Base-by-base conservation (phyloP, 371 early-diverging fungal species). In the Zychaea mexicana region DNA sequence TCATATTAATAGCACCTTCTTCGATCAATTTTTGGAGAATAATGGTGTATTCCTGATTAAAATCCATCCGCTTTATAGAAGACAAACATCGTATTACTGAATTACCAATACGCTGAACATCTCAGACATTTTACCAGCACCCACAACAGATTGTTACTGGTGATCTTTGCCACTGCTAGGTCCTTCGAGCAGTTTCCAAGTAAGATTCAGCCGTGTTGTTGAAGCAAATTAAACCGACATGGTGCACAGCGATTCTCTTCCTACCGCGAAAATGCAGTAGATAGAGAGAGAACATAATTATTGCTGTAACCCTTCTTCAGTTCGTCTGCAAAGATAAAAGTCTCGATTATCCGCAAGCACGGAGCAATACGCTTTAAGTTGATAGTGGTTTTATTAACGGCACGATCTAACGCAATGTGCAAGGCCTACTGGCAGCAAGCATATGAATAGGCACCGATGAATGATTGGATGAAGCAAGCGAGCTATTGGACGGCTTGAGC, bases 281-380 rank as follows among this genome's bases (percentile, higher is more conserved):
- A 82, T 33, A 92, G 73, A 31, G 65, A 62, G 0, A 97, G 70
- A n/a, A 74, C 62, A 1, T 87, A 87, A 0, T 77, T 70, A 0
- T 60, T 45, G 2, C 66, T 81, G 65, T 85, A 85, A 1, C 52
- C 38, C 22, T 86, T n/a, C n/a, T n/a, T 76, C 64, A 89, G 86
- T 68, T 94, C 93, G 2, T 83, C 72, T 0, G 70, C 73, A 64
- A 91, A 96, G 30, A 91, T 83, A 65, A 82, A 90, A 69, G n/a
- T n/a, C n/a, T n/a, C n/a, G n/a, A n/a, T n/a, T n/a, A n/a, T n/a
- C 98, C 87, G 67, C 89, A 93, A 15, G 97, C 97, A 74, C 92
- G 91, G 79, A 96, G 91, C 45, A 97, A 68, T 6, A 79, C 69
- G 49, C 62, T 45, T 2, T n/a, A n/a, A n/a, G n/a, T n/a, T n/a